Evolutionary conservation across 257 asterid genomes (phyloP), one percentile per base, ranked within the genome.

Genomic region (Scutellaria minor): DNA sequence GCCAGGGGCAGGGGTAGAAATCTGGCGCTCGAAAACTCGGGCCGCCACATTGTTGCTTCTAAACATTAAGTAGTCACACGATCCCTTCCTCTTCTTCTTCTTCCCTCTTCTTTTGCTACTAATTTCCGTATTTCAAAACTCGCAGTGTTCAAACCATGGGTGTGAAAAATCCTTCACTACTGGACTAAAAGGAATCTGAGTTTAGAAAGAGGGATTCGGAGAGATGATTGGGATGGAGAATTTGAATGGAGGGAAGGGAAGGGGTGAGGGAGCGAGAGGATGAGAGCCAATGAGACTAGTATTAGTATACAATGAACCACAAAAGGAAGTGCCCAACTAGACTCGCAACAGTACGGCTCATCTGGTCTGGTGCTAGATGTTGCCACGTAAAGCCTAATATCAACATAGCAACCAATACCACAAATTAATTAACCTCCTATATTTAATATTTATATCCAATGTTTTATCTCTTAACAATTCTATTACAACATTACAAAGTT

Each of bases 1-100:
- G 78, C 98, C 97, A 74, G 99, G 97, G 83, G 92, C 85, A 73
- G 99, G 96, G 68, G 84, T 78, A 55, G 84, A 83, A 83, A 90
- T 90, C 90, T 95, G 97, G 84, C 99, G 99, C 88, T 90, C 86
- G 85, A 95, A 95, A 75, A 95, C 78, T 84, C 99, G 85, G 84
- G 96, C 97, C 79, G 99, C 83, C 74, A 95, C 93, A 87, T 95
- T 95, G 81, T 84, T 92, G 83, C 91, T 92, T 87, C 83, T 90
- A 87, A 85, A 91, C 99, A 95, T 95, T 52, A 85, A 86, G 75
- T 68, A 72, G 48, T 40, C 58, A 24, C 37, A 41, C 70, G 71
- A 69, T 74, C 74, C 46, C 31, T 24, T 14, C 27, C 27, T 31
- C 4, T n/a, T 37, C 53, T 59, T 37, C 5, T 20, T 18, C 18